Conservation (phyloP, 116 monocot genomes). For the Zostera marina region DNA sequence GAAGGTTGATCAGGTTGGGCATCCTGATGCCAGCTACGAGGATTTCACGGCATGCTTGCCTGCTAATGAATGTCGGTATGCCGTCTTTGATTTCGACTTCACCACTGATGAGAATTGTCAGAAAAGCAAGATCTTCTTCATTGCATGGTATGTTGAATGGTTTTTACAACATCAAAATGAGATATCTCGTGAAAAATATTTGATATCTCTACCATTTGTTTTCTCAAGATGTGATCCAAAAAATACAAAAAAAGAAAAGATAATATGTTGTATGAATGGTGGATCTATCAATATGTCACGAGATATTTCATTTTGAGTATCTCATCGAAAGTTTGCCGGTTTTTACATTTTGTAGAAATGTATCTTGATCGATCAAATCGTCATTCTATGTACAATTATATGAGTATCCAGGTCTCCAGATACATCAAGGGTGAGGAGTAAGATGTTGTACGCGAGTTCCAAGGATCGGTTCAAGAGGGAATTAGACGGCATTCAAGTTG, state of each 20-base stretch:
- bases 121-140: slow-evolving; percentile 88
- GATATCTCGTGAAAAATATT: too few relatives aligned
- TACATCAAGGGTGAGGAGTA: slow-evolving; percentile 23
- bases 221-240: too few relatives aligned
- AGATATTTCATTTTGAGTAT: too few relatives aligned
- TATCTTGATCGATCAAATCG: too few relatives aligned
- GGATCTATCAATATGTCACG: too few relatives aligned
- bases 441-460: slow-evolving; percentile 32
- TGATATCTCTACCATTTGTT: too few relatives aligned
- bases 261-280: too few relatives aligned
- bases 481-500: slow-evolving; percentile 26
- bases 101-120: slow-evolving; percentile 61
- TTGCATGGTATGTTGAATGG: slow-evolving; percentile 24
- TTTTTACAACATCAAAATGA: too few relatives aligned
- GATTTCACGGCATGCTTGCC: slow-evolving; percentile 55
- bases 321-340: too few relatives aligned
- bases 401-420: slow-evolving; percentile 33
- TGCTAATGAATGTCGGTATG: slow-evolving; percentile 46
- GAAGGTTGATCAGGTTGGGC: slow-evolving; percentile 48
- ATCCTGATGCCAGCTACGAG: slow-evolving; percentile 38
- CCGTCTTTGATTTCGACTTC: slow-evolving; percentile 58
- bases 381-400: too few relatives aligned
- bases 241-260: too few relatives aligned
- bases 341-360: too few relatives aligned
- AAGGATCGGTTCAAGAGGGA: slow-evolving; percentile 35